Conservation (phyloP, 2,329 filamentous ascomycete genomes). For the Pseudocercospora macadamiae region DNA sequence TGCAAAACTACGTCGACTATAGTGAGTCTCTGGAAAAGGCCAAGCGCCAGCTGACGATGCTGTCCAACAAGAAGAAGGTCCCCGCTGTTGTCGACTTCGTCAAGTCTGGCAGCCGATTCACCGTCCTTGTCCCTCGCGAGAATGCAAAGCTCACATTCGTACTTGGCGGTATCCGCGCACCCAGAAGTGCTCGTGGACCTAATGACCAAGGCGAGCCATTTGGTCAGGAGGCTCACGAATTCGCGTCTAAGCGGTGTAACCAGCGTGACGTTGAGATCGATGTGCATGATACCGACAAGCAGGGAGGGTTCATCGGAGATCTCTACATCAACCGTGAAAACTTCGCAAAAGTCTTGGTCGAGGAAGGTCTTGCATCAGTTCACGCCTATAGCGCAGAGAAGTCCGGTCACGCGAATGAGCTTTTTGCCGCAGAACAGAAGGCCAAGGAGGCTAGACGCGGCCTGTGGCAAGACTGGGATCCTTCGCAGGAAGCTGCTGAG, state of each 20-base stretch:
- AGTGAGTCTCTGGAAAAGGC: constrained; percentile 93
- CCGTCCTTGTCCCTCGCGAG: constrained; percentile 86
- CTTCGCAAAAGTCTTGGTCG: constrained; percentile 89
- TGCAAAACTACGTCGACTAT: constrained; percentile 82
- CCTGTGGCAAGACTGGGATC: constrained; percentile 93
- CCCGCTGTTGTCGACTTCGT: constrained; percentile 95
- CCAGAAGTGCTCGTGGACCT: constrained; percentile 78
- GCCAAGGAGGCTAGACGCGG: constrained; percentile 89
- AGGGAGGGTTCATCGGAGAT: constrained; percentile 94
- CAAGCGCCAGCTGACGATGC: constrained; percentile 84
- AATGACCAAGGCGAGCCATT: constrained; percentile 88
- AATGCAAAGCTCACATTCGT: constrained; percentile 94
- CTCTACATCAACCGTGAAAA: constrained; percentile 93
- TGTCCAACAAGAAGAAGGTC: constrained; percentile 89
- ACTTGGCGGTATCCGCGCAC: constrained; percentile 87
- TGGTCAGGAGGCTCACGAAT: constrained; percentile 89
- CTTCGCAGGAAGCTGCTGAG: constrained; percentile 75
- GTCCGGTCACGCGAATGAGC: constrained; percentile 83
- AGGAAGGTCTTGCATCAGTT: constrained; percentile 90
- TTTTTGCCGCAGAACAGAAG: constrained; percentile 82
- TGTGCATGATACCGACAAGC: constrained; percentile 91
- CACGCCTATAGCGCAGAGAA: constrained; percentile 96
- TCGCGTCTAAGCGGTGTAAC: constrained; percentile 84
- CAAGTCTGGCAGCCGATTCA: constrained; percentile 95
- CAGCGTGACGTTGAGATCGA: constrained; percentile 97